Evolutionary conservation across 768 basidiomycete species (phyloP).

Genomic region (Kwoniella botswanensis): DNA sequence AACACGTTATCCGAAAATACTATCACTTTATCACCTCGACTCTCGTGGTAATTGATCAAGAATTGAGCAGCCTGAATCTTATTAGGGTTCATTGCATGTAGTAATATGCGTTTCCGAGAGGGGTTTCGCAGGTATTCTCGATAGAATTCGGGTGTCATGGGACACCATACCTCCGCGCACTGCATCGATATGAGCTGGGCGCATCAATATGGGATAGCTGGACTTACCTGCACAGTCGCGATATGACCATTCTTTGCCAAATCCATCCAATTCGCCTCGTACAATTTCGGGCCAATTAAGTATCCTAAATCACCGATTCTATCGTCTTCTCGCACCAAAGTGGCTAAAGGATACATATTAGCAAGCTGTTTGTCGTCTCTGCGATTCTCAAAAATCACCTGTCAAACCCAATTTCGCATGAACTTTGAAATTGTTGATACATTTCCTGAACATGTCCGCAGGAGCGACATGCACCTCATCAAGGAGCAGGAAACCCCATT

Average conservation of each 20-base stretch:
- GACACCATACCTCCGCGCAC: conserved; percentile 99
- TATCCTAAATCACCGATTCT: conserved; percentile 98
- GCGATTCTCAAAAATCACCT: conserved; percentile 63
- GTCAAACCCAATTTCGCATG: conserved; percentile 98
- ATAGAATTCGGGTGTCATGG: conserved; percentile 99
- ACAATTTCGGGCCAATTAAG: conserved; percentile 98
- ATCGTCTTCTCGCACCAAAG: conserved; percentile 97
- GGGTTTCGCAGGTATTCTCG: conserved; percentile 86
- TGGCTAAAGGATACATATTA: conserved; percentile 65
- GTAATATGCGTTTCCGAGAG: conserved; percentile 88
- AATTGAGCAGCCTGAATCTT: conserved; percentile 99
- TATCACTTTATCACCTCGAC: conserved; percentile 97
- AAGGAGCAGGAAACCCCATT: conserved; percentile 97
- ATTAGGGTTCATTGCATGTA: conserved; percentile 99
- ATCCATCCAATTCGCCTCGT: conserved; percentile 99
- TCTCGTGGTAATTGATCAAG: conserved; percentile 96
- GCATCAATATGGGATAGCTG: background rate
- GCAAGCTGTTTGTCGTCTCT: background rate
- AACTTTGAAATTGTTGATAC: conserved; percentile 97
- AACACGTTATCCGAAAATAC: conserved; percentile 99
- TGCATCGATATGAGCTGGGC: conserved; percentile 53
- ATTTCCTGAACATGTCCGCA: conserved; percentile 96
- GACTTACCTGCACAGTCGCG: conserved; percentile 93
- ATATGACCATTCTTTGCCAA: conserved; percentile 99
- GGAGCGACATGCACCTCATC: conserved; percentile 99